These are phyloP conservation scores for Cystobasidium ongulense DNA, from an alignment of 768 basidiomycete species.

Conservation along the genomic window DNA sequence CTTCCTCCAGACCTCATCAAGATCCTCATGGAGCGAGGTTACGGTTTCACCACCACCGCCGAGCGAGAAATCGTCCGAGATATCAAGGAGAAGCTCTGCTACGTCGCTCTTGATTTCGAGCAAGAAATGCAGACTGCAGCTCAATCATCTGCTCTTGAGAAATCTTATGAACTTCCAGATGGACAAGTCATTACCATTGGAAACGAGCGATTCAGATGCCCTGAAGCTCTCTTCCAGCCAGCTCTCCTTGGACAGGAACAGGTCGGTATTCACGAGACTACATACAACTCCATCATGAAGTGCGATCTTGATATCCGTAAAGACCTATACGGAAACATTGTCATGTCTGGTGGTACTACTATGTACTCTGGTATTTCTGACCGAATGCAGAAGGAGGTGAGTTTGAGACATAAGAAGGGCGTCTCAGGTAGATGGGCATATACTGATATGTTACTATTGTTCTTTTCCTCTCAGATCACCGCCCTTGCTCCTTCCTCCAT, in stretches of 20 bases:
- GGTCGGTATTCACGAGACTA: conserved; percentile 85
- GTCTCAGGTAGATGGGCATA: no score
- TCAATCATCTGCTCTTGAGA: conserved; percentile 79
- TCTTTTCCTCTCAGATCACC: conserved; percentile 51
- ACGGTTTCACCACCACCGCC: conserved; percentile 82
- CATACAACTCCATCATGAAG: conserved; percentile 76
- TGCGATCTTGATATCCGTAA: conserved; percentile 79
- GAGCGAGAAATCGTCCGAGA: conserved; percentile 68
- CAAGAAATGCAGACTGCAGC: conserved; percentile 86
- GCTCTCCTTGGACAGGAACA: conserved; percentile 67
- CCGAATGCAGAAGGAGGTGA: conserved; percentile 78
- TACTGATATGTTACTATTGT: background rate
- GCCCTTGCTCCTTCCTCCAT: conserved; percentile 74
- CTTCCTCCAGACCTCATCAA: conserved; percentile 56
- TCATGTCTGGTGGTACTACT: conserved; percentile 68
- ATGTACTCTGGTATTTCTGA: conserved; percentile 85
- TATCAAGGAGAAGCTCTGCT: conserved; percentile 96
- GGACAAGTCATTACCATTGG: conserved; percentile 94
- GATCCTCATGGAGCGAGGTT: conserved; percentile 80
- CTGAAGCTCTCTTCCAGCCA: conserved; percentile 64
- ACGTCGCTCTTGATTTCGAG: conserved; percentile 88
- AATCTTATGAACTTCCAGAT: conserved; percentile 83
- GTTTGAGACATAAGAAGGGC: background rate
- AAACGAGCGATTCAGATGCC: conserved; percentile 71
- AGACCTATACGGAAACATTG: conserved; percentile 64